These are phyloP conservation scores for Urochloa ruziziensis DNA, from an alignment of 176 grass and related monocot species.

Conservation along the genomic window DNA sequence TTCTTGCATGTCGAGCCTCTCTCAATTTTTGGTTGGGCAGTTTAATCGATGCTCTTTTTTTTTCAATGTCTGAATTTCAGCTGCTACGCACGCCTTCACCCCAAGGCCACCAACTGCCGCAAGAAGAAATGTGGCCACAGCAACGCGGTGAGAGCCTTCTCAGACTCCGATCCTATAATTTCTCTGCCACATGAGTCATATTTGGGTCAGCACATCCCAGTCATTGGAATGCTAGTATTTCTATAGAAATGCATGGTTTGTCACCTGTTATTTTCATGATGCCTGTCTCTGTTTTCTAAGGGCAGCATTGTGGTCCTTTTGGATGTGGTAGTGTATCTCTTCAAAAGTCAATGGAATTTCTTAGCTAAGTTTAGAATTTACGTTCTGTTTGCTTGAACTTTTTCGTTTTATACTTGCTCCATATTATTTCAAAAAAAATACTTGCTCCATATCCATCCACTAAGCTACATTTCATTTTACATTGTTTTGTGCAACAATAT, in stretches of 20 bases:
- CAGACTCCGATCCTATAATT: too few relatives aligned
- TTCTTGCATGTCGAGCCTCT: not conserved
- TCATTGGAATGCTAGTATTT: not conserved
- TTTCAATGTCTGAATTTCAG: not conserved
- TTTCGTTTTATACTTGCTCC: not conserved
- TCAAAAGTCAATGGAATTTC: not conserved
- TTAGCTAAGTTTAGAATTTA: not conserved
- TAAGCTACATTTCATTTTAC: not conserved
- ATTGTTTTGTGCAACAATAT: not conserved
- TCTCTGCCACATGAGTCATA: not conserved
- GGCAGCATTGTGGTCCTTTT: not conserved
- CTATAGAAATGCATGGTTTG: too few relatives aligned
- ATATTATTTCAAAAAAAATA: too few relatives aligned
- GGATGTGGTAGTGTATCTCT: not conserved
- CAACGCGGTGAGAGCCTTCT: constrained; percentile 32
- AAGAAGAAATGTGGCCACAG: constrained; percentile 78
- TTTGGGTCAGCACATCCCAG: not conserved
- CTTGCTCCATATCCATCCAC: not conserved
- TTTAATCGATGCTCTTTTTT: not conserved
- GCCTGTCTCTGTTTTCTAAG: not conserved
- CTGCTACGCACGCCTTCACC: constrained; percentile 26
- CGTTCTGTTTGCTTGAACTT: not conserved
- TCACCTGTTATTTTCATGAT: not conserved
- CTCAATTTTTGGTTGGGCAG: not conserved
- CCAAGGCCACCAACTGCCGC: constrained; percentile 52